Percentiles rank a stretch among this genome's conserved stretches.
These are phyloP conservation scores for Metarhizium robertsii DNA, from an alignment of 2,329 filamentous ascomycete genomes.

Conservation along the genomic window DNA sequence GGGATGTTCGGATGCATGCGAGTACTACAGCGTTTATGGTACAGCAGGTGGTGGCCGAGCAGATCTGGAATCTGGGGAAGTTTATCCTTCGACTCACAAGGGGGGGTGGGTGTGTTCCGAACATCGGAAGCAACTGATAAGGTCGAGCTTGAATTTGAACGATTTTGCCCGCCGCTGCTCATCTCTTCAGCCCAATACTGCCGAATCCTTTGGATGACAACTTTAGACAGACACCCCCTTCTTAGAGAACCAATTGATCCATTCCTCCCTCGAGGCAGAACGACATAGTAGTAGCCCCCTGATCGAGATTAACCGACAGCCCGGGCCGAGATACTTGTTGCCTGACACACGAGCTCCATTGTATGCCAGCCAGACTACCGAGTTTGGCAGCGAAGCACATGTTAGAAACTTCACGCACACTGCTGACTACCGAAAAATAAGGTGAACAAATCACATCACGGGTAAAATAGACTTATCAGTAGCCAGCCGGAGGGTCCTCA, in stretches of 20 bases:
- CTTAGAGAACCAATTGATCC: not conserved
- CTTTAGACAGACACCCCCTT: not conserved
- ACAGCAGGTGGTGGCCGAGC: not conserved
- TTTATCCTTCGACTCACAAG: not conserved
- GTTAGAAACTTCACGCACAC: not conserved
- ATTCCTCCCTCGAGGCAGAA: not conserved
- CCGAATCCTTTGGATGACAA: not conserved
- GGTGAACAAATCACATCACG: not conserved
- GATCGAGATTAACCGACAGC: not conserved
- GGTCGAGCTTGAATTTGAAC: not conserved
- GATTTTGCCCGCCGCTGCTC: not conserved
- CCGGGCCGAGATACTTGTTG: not conserved
- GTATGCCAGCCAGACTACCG: not conserved
- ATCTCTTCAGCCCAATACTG: not conserved
- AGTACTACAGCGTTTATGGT: not conserved
- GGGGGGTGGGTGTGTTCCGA: not conserved
- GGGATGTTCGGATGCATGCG: not conserved
- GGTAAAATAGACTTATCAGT: not conserved
- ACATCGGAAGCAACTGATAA: not conserved
- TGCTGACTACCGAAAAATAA: not conserved
- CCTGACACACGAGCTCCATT: not conserved
- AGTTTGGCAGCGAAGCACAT: not conserved
- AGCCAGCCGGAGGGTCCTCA: not conserved
- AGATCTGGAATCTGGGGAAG: not conserved
- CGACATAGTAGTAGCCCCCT: not conserved